phyloP scores from a whole-genome alignment of 108 stramenopile genomes.

The Nannochloropsis oceanica region DNA sequence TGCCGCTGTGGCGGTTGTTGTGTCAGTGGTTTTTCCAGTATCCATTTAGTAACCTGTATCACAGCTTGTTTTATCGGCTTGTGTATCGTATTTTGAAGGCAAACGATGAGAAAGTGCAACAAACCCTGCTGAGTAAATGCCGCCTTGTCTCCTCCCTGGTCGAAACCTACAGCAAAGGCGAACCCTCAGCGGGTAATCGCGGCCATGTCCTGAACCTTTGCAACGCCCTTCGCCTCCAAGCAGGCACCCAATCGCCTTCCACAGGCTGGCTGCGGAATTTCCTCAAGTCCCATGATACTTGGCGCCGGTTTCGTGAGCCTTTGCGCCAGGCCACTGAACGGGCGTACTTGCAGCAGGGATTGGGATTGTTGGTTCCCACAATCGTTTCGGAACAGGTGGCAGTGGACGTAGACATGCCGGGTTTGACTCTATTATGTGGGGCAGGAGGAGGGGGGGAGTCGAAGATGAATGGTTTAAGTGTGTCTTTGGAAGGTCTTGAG shows the following conservation, averaged over 20 bases:
- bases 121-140: neutral
- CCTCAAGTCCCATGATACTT: conserved; percentile 9
- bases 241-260: conserved; percentile 21
- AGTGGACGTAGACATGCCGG: neutral
- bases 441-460: no score
- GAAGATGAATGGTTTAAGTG: no score
- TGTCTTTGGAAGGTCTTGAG: no score
- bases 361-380: neutral
- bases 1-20: conserved; percentile 19
- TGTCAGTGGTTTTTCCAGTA: conserved; percentile 32
- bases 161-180: conserved; percentile 6
- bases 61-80: conserved; percentile 29
- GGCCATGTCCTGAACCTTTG: conserved; percentile 22
- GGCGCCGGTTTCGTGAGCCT: conserved; percentile 10
- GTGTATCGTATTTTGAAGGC: conserved; percentile 4
- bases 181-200: conserved; percentile 4
- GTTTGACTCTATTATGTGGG: no score
- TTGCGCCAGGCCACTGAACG: neutral
- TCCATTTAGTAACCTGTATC: conserved; percentile 33
- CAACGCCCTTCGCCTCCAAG: conserved; percentile 30
- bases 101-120: conserved; percentile 1
- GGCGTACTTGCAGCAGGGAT: neutral
- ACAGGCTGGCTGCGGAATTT: conserved; percentile 13
- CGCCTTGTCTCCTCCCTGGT: conserved; percentile 14
- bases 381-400: neutral